These are phyloP conservation scores for Vigna radiata DNA, from an alignment of 306 rosid species.

Conservation along the genomic window DNA sequence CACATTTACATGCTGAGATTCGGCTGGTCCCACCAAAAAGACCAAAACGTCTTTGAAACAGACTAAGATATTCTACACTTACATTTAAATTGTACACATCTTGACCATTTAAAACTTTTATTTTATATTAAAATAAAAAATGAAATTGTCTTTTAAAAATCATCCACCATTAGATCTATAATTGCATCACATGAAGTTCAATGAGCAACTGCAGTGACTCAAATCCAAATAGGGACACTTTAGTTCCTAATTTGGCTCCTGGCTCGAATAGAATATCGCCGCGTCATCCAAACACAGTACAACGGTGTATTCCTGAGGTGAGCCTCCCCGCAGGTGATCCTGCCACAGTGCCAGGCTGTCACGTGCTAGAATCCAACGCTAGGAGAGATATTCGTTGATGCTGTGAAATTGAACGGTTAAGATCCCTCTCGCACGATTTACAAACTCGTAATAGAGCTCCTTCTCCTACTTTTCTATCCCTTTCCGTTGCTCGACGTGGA, in stretches of 20 bases:
- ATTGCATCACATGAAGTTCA: not conserved
- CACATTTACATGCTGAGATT: conserved; percentile 24
- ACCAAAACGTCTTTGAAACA: not conserved
- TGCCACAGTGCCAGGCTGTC: conserved; percentile 49
- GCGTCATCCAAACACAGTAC: not conserved
- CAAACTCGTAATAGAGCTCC: not conserved
- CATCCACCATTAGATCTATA: not conserved
- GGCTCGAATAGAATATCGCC: not conserved
- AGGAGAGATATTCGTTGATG: conserved; percentile 17
- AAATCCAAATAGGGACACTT: not conserved
- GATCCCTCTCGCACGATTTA: conserved; percentile 30
- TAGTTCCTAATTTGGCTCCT: not conserved
- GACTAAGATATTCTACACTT: not conserved
- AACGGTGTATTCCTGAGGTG: not conserved
- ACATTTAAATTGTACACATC: not conserved
- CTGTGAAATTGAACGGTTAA: conserved; percentile 25
- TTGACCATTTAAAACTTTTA: too few species aligned
- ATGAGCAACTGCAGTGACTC: not conserved
- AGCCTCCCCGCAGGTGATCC: conserved; percentile 11
- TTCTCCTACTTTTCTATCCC: conserved; percentile 8
- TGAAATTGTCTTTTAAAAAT: too few species aligned
- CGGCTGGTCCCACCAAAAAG: conserved; percentile 21
- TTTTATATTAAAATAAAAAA: too few species aligned
- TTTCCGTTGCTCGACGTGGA: conserved; percentile 24
- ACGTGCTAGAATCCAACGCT: conserved; percentile 42